Evolutionary conservation across 257 asterid species (phyloP), one percentile per base, ranked within the genome.

Genomic region (Craterostigma plantagineum): DNA sequence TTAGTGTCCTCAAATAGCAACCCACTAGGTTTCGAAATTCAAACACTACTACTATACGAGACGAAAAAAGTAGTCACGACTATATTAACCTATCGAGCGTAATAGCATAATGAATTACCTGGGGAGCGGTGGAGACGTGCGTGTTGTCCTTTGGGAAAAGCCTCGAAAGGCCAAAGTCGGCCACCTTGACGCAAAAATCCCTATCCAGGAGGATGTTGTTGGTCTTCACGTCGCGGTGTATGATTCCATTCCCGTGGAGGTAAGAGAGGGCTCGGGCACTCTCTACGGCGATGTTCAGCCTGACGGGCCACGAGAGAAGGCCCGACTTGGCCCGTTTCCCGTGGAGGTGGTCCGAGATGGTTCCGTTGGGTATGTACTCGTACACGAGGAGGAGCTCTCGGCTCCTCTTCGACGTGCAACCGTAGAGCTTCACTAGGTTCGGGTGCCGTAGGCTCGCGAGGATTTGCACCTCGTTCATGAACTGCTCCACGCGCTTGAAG

Each of bases 331-430:
- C 63, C 53, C 50, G 54, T 18, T 62, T 57, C 0, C 76, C 80
- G 2, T 67, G 68, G 40, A 75, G 67, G 50, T 75, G 85, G 60
- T 70, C 80, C 0, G 77, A 68, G 34, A 75, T 55, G 14, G 85
- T 75, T 45, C 84, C 84, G 48, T 74, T 74, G 1, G 69, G 57
- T 35, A 74, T 34, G 63, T 64, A 74, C 42, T 74, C 79, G 18
- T 74, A 74, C n/a, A 74, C 79, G 7, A 74, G 79, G n/a, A 74
- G 56, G 12, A 70, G 76, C 42, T 67, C 84, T 1, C 76, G 74
- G 45, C 84, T 67, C 18, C 18, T 65, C 43, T 63, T 54, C n/a
- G 84, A 67, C 2, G 79, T 74, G 76, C 71, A 74, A 9, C 84
- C 84, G 10, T 67, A 67, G 3, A 74, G 69, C 3, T 66, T 35